Percentiles rank a stretch among this genome's conserved stretches.
Conservation (phyloP, 78 protist genomes). For the Salpingoeca rosetta region DNA sequence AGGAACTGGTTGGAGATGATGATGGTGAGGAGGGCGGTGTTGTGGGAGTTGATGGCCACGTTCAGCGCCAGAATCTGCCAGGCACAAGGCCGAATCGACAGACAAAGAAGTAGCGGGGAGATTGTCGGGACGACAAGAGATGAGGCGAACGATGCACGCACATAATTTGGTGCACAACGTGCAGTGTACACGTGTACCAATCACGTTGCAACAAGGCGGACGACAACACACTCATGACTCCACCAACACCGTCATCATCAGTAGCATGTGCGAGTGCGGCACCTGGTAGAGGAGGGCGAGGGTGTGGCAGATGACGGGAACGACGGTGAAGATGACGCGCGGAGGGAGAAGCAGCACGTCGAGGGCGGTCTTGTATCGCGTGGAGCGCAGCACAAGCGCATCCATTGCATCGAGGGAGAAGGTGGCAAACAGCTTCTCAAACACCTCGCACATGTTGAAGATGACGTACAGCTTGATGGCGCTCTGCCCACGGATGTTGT, state of each 20-base stretch:
- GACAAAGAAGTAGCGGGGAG: slow-evolving; percentile 4
- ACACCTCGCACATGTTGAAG: slow-evolving; percentile 61
- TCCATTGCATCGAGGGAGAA: too few relatives aligned
- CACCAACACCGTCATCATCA: too few relatives aligned
- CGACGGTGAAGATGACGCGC: not conserved
- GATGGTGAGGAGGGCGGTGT: slow-evolving; percentile 64
- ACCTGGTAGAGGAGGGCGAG: slow-evolving; percentile 25
- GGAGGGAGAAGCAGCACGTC: not conserved
- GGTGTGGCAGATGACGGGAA: not conserved
- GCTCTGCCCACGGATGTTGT: slow-evolving; percentile 69
- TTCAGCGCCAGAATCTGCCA: slow-evolving; percentile 57
- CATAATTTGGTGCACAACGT: too few relatives aligned
- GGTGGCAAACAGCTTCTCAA: too few relatives aligned
- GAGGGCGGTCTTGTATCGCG: too few relatives aligned
- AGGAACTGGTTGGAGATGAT: slow-evolving; percentile 72
- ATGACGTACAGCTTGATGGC: slow-evolving; percentile 79
- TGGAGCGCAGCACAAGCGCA: too few relatives aligned
- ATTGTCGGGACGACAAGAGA: not conserved
- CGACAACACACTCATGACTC: too few relatives aligned
- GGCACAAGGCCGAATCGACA: slow-evolving; percentile 11
- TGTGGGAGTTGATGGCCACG: slow-evolving; percentile 75
- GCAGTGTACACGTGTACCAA: too few relatives aligned
- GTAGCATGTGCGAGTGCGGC: too few relatives aligned
- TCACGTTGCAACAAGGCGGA: too few relatives aligned
- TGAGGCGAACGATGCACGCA: too few relatives aligned